Evolutionary conservation across 768 basidiomycete species (phyloP), one percentile per base, ranked within the genome.

Genomic region (Postia placenta): DNA sequence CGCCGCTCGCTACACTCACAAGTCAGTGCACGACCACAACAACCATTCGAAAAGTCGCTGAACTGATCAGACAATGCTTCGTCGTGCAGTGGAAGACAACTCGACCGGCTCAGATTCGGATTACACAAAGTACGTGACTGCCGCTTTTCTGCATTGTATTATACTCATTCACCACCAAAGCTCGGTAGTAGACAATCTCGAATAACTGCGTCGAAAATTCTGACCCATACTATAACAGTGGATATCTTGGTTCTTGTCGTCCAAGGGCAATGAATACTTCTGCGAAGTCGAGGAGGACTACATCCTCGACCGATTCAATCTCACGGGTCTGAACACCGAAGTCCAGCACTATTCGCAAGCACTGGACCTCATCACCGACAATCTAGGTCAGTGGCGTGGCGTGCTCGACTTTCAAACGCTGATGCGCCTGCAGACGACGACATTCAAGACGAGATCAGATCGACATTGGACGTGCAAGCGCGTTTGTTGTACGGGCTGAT

Each of bases 241-340:
- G 93, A 94, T 95, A 58, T 92, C 92, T 3, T 97, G 93, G 93
- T 96, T 97, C 62, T 74, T 97, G 4, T 90, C 91, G 19, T 93
- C 92, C 17, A 96, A 96, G 65, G 94, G 96, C 50, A 98, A 99
- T 65, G 96, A 99, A 72, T 99, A 99, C 73, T 98, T 97, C 62
- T 96, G 95, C 67, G 94, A 98, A 73, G 92, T 98, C 53, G 96
- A 97, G 64, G 96, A 98, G 63, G 95, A 98, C 68, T 98, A 97
- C 66, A 97, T 99, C 60, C 77, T 96, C 48, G 95, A 98, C 70
- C 81, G 94, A 45, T 97, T 99, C 79, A 98, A 99, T 69, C 74
- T 99, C 49, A 99, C 96, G 2, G 95, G 96, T 3, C 76, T 98
- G 45, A 96, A 97, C 69, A 89, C 87, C 56, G 96, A 98, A 66